phyloP scores from a whole-genome alignment of 495 filamentous ascomycete genomes.

The Penicillium herquei region DNA sequence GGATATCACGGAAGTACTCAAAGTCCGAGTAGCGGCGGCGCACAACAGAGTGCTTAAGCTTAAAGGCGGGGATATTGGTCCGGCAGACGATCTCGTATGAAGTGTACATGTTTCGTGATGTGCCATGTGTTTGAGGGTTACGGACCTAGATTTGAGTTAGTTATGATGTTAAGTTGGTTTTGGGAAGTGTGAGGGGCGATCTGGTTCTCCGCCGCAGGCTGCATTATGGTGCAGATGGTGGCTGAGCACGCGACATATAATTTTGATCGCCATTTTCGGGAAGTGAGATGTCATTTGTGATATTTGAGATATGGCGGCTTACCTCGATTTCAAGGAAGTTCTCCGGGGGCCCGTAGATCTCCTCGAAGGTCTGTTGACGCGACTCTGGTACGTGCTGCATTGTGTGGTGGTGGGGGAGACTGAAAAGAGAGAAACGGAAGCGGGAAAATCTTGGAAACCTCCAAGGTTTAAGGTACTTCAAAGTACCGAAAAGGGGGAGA shows the following conservation, averaged over 20 bases:
- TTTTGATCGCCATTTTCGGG: neutral
- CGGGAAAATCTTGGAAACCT: neutral
- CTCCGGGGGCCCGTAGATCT: slow-evolving; percentile 98
- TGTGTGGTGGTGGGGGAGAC: slow-evolving; percentile 28
- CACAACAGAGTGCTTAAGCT: slow-evolving; percentile 80
- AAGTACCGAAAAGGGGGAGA: neutral
- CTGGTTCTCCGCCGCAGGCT: neutral
- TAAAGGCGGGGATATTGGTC: slow-evolving; percentile 99
- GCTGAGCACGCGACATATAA: slow-evolving; percentile 13
- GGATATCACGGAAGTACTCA: slow-evolving; percentile 96
- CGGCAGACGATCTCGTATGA: slow-evolving; percentile 96
- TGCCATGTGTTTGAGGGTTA: slow-evolving; percentile 92
- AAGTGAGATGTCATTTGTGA: neutral
- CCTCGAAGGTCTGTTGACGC: slow-evolving; percentile 92
- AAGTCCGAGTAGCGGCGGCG: slow-evolving; percentile 96
- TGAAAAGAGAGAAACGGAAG: neutral
- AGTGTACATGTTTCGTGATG: slow-evolving; percentile 94
- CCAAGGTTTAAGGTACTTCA: neutral
- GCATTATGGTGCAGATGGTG: slow-evolving; percentile 5
- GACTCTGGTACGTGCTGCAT: slow-evolving; percentile 83
- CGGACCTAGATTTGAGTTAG: slow-evolving; percentile 60
- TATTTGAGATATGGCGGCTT: slow-evolving; percentile 10
- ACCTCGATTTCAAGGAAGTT: slow-evolving; percentile 99
- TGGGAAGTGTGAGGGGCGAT: too few relatives aligned
- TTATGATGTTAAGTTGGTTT: too few relatives aligned